phyloP scores from a whole-genome alignment of 495 filamentous ascomycete species.

The Coniosporium apollinis region DNA sequence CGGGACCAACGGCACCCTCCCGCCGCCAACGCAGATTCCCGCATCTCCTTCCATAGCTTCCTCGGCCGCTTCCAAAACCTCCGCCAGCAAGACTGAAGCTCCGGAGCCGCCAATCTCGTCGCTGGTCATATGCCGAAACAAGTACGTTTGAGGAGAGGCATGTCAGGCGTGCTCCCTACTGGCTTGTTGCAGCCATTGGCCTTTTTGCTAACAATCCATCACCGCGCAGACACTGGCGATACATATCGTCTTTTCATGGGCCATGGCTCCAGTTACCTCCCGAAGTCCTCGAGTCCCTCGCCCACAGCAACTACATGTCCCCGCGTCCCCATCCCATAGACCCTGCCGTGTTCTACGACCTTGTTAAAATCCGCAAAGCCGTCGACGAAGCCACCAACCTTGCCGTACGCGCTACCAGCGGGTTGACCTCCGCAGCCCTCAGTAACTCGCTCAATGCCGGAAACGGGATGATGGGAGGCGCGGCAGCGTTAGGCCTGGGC shows the following conservation, averaged over 20 bases:
- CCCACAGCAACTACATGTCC: constrained; percentile 59
- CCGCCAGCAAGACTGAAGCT: constrained; percentile 12
- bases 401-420: constrained; percentile 56
- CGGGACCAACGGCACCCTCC: not conserved
- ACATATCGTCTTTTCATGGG: constrained; percentile 71
- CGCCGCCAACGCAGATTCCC: not conserved
- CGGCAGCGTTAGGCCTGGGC: constrained; percentile 42
- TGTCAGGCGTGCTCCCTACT: constrained; percentile 12
- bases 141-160: too few relatives aligned
- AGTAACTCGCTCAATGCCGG: constrained; percentile 35
- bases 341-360: constrained; percentile 64
- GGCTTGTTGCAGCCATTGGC: constrained; percentile 3
- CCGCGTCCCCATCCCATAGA: constrained; percentile 61
- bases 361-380: constrained; percentile 59
- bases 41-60: not conserved
- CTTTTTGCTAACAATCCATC: constrained; percentile 8
- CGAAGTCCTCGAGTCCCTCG: constrained; percentile 61
- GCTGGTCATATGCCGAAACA: constrained; percentile 56
- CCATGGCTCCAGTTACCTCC: constrained; percentile 76
- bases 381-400: constrained; percentile 65
- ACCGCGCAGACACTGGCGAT: constrained; percentile 51
- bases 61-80: constrained; percentile 1
- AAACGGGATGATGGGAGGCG: constrained; percentile 34
- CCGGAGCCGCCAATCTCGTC: constrained; percentile 32
- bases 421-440: constrained; percentile 40